A percentile compares a stretch with the other conserved stretches of the same genome.
Evolutionary conservation across 768 basidiomycete genomes (phyloP).

Genomic region (Hirschioporus abietinus): DNA sequence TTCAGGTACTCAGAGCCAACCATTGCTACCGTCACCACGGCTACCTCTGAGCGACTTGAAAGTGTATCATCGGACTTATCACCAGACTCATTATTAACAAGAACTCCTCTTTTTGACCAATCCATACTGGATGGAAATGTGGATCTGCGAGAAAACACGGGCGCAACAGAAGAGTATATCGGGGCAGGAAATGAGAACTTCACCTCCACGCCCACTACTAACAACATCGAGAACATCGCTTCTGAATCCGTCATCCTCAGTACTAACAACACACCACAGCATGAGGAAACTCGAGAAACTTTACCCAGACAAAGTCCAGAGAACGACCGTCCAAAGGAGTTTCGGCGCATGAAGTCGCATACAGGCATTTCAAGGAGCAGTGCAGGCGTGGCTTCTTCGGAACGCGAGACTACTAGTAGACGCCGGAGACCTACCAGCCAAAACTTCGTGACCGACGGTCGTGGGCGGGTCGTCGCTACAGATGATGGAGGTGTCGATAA

Average conservation of each 20-base stretch:
- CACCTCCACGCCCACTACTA: no score
- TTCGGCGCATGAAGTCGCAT: not conserved
- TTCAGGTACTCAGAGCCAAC: not conserved
- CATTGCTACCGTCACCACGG: not conserved
- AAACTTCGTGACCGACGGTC: slow-evolving; percentile 55
- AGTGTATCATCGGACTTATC: not conserved
- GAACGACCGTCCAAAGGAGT: not conserved
- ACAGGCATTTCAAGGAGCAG: not conserved
- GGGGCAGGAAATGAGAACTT: not conserved
- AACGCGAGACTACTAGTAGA: not conserved
- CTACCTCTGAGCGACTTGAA: not conserved
- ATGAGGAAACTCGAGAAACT: not conserved
- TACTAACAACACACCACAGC: not conserved
- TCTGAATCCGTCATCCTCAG: not conserved
- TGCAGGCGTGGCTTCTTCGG: not conserved
- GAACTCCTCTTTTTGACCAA: not conserved
- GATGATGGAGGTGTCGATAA: slow-evolving; percentile 2
- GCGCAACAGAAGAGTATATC: not conserved
- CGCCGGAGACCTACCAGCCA: not conserved
- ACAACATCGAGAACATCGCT: not conserved
- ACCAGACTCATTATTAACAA: not conserved
- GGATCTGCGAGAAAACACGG: not conserved
- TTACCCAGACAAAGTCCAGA: not conserved
- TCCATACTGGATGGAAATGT: not conserved
- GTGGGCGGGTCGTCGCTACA: slow-evolving; percentile 51